Base-by-base conservation (phyloP, 345 rosid species). In the Citrus mangshanensis region DNA sequence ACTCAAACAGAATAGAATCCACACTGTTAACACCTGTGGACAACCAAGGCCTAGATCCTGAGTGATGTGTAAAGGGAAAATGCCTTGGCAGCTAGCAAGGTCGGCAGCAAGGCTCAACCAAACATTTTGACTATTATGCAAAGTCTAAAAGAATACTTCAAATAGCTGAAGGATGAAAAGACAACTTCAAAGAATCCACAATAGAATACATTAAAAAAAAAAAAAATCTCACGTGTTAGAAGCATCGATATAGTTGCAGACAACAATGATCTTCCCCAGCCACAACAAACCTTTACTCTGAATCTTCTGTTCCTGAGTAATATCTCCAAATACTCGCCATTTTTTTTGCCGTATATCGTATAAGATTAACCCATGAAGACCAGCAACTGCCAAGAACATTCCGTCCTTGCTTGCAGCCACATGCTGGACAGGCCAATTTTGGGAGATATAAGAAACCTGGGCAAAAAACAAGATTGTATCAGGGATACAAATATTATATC, bases 361-460 rank as follows among this genome's bases (percentile, higher is more conserved):
- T 80, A 96, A 84, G 78, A 94, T 91, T 78, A 96, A 84, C 80
- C 99, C 99, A 83, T 92, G 94, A 66, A 90, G 88, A 84, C 99
- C 99, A 84, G 98, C 99, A 82, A 89, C 97, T 32, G 98, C 98
- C 71, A 96, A 80, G 87, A 90, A 91, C 92, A 89, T 90, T 72
- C 99, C 99, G 82, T 96, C 99, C 88, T 89, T 93, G 87, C 97
- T 94, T 78, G 99, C 95, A 62, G 98, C 97, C 78, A 93, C 99
- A 81, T 96, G 98, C 81, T 91, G 99, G 78, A 96, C 93, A n/a
- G 99, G 99, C 99, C 99, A 96, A 83, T 96, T 96, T 55, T 93
- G 98, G 49, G 95, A 89, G 78, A 94, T 87, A 81, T 96, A 93
- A 54, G 97, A 89, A 80, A 89, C 97, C 99, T 96, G 88, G 66